A percentile compares a stretch with the other conserved stretches of the same genome.
phyloP scores from a whole-genome alignment of 495 filamentous ascomycete species.

The Hypoxylon lenormandii region DNA sequence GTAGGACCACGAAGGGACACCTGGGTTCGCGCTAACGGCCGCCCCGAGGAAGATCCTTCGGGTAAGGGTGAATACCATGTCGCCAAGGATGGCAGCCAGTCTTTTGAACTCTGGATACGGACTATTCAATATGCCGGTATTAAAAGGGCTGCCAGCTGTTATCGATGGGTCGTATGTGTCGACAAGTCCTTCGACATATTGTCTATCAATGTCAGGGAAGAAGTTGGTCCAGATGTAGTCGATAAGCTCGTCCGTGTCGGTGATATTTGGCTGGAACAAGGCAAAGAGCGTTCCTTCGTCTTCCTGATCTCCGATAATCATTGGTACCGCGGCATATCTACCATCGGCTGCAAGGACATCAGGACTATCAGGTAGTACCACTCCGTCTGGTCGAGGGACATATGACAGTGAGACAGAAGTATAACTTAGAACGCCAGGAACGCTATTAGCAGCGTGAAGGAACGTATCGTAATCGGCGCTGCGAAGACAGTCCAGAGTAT shows the following conservation, averaged over 20 bases:
- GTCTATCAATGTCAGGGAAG: conserved; percentile 64
- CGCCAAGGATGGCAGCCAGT: conserved; percentile 78
- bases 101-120: conserved; percentile 81
- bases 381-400: conserved; percentile 73
- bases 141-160: conserved; percentile 72
- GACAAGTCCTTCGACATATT: conserved; percentile 65
- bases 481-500: conserved; percentile 74
- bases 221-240: conserved; percentile 69
- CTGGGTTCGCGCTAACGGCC: conserved; percentile 58
- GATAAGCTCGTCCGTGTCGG: conserved; percentile 66
- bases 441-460: conserved; percentile 74
- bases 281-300: conserved; percentile 71
- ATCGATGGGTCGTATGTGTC: conserved; percentile 65
- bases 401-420: conserved; percentile 72
- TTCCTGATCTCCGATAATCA: conserved; percentile 71
- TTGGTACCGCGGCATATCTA: conserved; percentile 68
- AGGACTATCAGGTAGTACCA: conserved; percentile 65
- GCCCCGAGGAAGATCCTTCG: conserved; percentile 68
- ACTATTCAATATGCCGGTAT: conserved; percentile 71
- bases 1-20: conserved; percentile 77
- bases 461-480: conserved; percentile 68
- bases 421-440: conserved; percentile 72
- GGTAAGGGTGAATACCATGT: conserved; percentile 73
- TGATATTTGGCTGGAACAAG: conserved; percentile 73
- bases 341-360: conserved; percentile 63